Evolutionary conservation across 345 rosid genomes (phyloP).

Genomic region (Cardamine occulta): DNA sequence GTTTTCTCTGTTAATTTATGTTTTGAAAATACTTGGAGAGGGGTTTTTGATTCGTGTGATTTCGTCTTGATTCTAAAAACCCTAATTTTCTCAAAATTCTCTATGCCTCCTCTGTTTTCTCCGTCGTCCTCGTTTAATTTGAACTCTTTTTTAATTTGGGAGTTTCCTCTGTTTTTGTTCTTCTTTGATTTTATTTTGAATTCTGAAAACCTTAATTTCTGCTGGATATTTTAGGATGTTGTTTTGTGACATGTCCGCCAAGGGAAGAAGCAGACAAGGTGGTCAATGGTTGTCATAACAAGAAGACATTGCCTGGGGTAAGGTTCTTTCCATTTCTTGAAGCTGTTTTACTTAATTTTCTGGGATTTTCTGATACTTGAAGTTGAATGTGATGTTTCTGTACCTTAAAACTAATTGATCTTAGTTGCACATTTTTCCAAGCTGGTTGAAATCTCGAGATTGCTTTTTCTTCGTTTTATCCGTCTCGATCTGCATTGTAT

Average conservation of each 20-base stretch:
- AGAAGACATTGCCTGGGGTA: slow-evolving; percentile 95
- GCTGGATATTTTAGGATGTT: slow-evolving; percentile 62
- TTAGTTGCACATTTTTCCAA: slow-evolving; percentile 27
- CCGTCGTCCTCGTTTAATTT: slow-evolving; percentile 17
- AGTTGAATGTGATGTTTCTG: slow-evolving; percentile 16
- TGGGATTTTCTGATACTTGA: slow-evolving; percentile 2
- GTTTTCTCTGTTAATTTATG: not conserved
- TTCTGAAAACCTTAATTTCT: slow-evolving; percentile 10
- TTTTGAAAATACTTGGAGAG: not conserved
- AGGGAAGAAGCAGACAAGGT: slow-evolving; percentile 95
- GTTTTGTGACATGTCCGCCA: slow-evolving; percentile 89
- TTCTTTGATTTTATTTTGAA: not conserved
- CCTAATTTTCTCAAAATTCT: slow-evolving; percentile 19
- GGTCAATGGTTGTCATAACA: slow-evolving; percentile 81
- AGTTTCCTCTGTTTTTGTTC: slow-evolving; percentile 25
- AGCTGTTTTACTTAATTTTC: slow-evolving; percentile 1
- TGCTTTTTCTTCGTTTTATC: slow-evolving; percentile 8
- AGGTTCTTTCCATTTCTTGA: slow-evolving; percentile 26
- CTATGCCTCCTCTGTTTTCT: slow-evolving; percentile 21
- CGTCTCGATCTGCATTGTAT: slow-evolving; percentile 29
- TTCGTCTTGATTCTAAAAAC: not conserved
- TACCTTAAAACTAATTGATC: slow-evolving; percentile 2
- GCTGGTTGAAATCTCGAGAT: slow-evolving; percentile 32
- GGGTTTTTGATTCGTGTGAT: not conserved
- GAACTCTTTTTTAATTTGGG: not conserved